Base-by-base conservation (phyloP, 225 moss, liverwort and hornwort genomes). In the Marchantia paleacea region DNA sequence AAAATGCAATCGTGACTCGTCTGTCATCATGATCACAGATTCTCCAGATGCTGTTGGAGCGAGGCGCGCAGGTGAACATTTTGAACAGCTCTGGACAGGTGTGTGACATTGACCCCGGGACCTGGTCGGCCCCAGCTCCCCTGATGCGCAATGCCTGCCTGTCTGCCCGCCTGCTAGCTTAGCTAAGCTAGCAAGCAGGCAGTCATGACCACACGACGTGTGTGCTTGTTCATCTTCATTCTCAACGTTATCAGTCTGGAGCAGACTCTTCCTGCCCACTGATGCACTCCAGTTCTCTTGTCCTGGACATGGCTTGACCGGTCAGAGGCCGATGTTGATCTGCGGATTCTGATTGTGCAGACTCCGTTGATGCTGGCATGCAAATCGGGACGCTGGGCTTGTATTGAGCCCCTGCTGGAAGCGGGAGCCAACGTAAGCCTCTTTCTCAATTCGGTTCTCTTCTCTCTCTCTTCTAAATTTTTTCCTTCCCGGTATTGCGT, bases 291-390 rank as follows among this genome's bases (percentile, higher is more conserved):
- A 12, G 48, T 51, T 22, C 24, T 12, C 75, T 28, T 11, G 18
- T 15, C 16, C 3, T 8, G 50, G 48, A 20, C 47, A 39, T 15
- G 47, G 19, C 19, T 14, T 72, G 39, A 5, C 39, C n/a, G n/a
- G n/a, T n/a, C n/a, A n/a, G n/a, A n/a, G n/a, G n/a, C n/a, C n/a
- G n/a, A n/a, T 60, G 22, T 7, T 30, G 0, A 16, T 73, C 20
- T 51, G 73, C 26, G 39, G 39, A 39, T 39, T 39, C 39, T 57
- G 61, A 57, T 65, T 29, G 8, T 78, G 82, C 86, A 90, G 90
- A 90, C 90, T 20, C 83, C 90, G 11, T 69, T 90, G 67, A 90
- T 90, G 90, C 82, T 87, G 76, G 90, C 90, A 52, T 90, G 88
- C 75, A 88, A 85, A 81, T 55, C 51, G 26, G 90, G 90, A 49